These are phyloP conservation scores for Escovopsis sp. DNA, from an alignment of 2,329 filamentous ascomycete genomes.

Conservation along the genomic window DNA sequence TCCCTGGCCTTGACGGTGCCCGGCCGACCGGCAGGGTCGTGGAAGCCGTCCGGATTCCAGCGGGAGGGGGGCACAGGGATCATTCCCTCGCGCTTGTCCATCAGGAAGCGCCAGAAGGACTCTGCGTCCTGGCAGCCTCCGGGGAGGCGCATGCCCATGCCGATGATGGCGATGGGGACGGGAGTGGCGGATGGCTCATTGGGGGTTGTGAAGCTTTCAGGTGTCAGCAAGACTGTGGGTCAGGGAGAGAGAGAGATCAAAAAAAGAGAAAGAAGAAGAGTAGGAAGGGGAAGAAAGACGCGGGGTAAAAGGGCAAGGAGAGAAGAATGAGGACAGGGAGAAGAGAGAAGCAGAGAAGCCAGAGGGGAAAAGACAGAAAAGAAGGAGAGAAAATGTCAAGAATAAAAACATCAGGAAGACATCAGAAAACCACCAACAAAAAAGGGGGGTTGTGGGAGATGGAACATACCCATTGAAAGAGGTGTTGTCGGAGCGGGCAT, in stretches of 20 bases:
- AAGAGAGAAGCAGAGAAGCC: no score
- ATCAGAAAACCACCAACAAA: no score
- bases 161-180: slow-evolving; percentile 24
- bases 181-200: background rate
- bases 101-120: slow-evolving; percentile 23
- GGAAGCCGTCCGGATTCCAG: slow-evolving; percentile 20
- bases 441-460: background rate
- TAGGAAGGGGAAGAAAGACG: no score
- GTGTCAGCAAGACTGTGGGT: no score
- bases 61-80: slow-evolving; percentile 14
- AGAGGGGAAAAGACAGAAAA: no score
- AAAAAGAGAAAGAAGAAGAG: no score
- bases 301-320: no score
- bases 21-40: slow-evolving; percentile 20
- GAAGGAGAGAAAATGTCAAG: no score
- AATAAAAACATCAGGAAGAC: no score
- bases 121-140: slow-evolving; percentile 18
- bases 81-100: slow-evolving; percentile 15
- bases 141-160: slow-evolving; percentile 26
- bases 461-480: background rate
- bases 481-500: background rate
- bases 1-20: slow-evolving; percentile 19
- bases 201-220: background rate
- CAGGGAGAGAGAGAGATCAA: no score
- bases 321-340: no score